Base-by-base conservation (phyloP, 345 rosid genomes). In the Pistacia vera region DNA sequence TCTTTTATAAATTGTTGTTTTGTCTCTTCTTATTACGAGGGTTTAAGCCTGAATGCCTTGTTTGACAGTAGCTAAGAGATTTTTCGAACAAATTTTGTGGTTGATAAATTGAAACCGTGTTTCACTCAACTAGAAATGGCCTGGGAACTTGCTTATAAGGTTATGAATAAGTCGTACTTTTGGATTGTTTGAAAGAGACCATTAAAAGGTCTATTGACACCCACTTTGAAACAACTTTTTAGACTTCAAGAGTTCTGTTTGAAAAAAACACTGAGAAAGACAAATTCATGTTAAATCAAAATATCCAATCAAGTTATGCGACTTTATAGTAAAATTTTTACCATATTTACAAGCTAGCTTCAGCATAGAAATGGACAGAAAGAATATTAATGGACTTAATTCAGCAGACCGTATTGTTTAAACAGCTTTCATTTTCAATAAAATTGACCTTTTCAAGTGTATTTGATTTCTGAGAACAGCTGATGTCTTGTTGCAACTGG, bases 401-500 rank as follows among this genome's bases (percentile, higher is more conserved):
- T 68, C 59, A 52, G 61, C 46, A 68, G 20, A 16, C 12, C 8
- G 33, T 52, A 10, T 51, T 16, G 22, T 41, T 46, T 30, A 16
- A 52, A 78, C 13, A 72, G 36, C 55, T 33, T 62, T 63, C 22
- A 2, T 30, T 51, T 59, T 41, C 11, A 36, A 22, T 10, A 68
- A 49, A 35, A 49, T 61, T 70, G 75, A 78, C 68, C 35, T 52
- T 14, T 60, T 14, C 52, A 46, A 35, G 46, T 69, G 7, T 73
- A 20, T 63, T 36, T 57, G 12, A 57, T 46, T 77, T n/a, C 54
- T 17, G 18, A 78, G 48, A 61, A 75, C 77, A 78, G 92, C 86
- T 4, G 90, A 86, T 80, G 90, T 30, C 80, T 88, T 51, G 85
- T 90, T 69, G 84, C 90, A 58, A 85, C 84, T 8, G 87, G 94